Evolutionary conservation across 78 protist genomes (phyloP).

Genomic region (Monocercomonoides exilis): DNA sequence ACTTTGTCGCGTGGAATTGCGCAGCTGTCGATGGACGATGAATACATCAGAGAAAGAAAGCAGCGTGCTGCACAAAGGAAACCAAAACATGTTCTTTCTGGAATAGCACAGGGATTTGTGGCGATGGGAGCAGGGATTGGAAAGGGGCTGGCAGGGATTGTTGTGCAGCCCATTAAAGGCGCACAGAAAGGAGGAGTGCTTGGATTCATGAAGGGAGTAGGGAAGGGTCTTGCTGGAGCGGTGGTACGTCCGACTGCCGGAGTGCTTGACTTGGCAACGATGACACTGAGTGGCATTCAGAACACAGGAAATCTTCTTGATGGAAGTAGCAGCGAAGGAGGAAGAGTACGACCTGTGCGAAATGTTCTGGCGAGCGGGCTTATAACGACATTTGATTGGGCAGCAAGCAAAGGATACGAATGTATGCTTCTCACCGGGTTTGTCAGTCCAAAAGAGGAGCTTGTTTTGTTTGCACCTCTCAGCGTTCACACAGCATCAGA

Average conservation of each 20-base stretch:
- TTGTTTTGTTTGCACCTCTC: too few species aligned
- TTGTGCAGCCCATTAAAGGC: constrained; percentile 14
- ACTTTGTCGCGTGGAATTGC: not conserved
- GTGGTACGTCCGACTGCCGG: constrained; percentile 12
- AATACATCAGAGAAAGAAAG: not conserved
- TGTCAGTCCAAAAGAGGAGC: too few species aligned
- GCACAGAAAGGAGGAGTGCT: not conserved
- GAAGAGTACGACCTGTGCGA: not conserved
- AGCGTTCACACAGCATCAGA: too few species aligned
- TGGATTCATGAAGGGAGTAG: constrained; percentile 11
- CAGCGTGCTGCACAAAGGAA: not conserved
- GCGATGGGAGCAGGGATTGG: not conserved
- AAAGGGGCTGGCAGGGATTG: constrained; percentile 2
- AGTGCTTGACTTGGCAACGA: constrained; percentile 14
- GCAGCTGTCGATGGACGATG: not conserved
- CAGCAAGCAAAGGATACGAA: not conserved
- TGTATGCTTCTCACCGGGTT: not conserved
- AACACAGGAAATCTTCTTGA: not conserved
- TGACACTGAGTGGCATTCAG: not conserved
- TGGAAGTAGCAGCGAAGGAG: not conserved
- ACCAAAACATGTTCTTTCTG: constrained; percentile 1
- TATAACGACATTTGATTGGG: not conserved
- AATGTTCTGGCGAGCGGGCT: not conserved
- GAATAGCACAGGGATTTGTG: constrained; percentile 7
- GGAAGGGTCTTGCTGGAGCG: constrained; percentile 16